Base-by-base conservation (phyloP, 2,329 filamentous ascomycete species). In the Beauveria sp. region DNA sequence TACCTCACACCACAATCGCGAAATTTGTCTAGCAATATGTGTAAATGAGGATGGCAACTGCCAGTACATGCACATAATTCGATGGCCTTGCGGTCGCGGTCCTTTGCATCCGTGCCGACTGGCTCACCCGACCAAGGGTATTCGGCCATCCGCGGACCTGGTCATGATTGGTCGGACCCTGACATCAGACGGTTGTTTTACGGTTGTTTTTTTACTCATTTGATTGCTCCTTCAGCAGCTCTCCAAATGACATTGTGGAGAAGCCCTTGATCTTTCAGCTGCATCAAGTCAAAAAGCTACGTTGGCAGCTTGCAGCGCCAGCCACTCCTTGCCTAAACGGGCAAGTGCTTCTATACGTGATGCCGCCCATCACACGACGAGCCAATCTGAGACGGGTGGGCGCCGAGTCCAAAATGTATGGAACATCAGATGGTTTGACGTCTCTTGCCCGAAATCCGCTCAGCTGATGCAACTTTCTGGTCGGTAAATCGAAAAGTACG, bases 311-410 rank as follows among this genome's bases (percentile, higher is more conserved):
- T 24, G 20, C 47, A 50, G 44, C 16, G 26, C 28, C 22, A 51
- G 34, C 55, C 16, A 18, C 44, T 58, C 55, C 1, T 58, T 58
- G 37, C 46, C 55, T 37, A 51, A 58, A 41, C 20, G 26, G 55
- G 55, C 44, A 58, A 58, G 44, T 58, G 54, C n/a, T 51, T 51
- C 18, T 28, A 12, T 16, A 43, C 46, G 55, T 40, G 46, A 58
- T 40, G 46, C 43, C 46, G 30, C 34, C 22, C 24, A 43, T 50
- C 55, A 56, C 46, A 58, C 34, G 55, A 40, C 46, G 18, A 20
- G 20, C 30, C n/a, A 58, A 50, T 58, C 46, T 51, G 55, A 58
- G 55, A 51, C 55, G 34, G 20, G 30, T 28, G 34, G 16, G 22
- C n/a, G 34, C 22, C 22, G 12, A 40, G 12, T 2, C 16, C 20